Evolutionary conservation across 768 basidiomycete genomes (phyloP).

Genomic region (Postia placenta): DNA sequence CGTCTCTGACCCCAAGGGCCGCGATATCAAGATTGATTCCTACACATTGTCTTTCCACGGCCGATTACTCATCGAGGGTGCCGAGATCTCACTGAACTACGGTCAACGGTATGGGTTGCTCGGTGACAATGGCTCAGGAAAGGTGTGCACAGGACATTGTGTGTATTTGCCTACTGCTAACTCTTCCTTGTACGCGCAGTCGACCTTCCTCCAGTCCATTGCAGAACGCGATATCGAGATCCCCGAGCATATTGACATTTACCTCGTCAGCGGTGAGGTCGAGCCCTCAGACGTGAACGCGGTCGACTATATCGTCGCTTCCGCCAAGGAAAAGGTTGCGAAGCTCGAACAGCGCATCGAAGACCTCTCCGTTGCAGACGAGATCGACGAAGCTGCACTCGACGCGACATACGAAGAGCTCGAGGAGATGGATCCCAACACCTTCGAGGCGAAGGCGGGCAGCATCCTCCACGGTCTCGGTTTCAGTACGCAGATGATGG

Average conservation of each 20-base stretch:
- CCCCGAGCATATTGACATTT: conserved; percentile 94
- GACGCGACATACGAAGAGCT: conserved; percentile 92
- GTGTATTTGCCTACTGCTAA: background rate
- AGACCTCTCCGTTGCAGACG: conserved; percentile 84
- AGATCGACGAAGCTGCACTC: conserved; percentile 82
- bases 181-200: conserved; percentile 39
- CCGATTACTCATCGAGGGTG: conserved; percentile 66
- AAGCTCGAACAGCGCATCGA: conserved; percentile 91
- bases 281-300: conserved; percentile 95
- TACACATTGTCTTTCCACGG: conserved; percentile 98
- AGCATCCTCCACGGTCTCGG: conserved; percentile 97
- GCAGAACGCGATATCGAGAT: conserved; percentile 94
- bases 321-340: conserved; percentile 89
- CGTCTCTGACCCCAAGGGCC: conserved; percentile 84
- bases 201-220: conserved; percentile 93
- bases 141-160: conserved; percentile 45
- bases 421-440: conserved; percentile 92
- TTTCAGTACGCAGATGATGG: conserved; percentile 89
- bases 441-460: conserved; percentile 94
- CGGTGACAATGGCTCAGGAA: conserved; percentile 98
- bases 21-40: conserved; percentile 96
- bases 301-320: conserved; percentile 93
- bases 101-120: conserved; percentile 92
- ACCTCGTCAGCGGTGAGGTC: conserved; percentile 92
- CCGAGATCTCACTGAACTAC: conserved; percentile 77